A percentile compares a stretch with the other conserved stretches of the same genome.
Conservation (phyloP, 2,329 filamentous ascomycete species). For the Claviceps purpurea region DNA sequence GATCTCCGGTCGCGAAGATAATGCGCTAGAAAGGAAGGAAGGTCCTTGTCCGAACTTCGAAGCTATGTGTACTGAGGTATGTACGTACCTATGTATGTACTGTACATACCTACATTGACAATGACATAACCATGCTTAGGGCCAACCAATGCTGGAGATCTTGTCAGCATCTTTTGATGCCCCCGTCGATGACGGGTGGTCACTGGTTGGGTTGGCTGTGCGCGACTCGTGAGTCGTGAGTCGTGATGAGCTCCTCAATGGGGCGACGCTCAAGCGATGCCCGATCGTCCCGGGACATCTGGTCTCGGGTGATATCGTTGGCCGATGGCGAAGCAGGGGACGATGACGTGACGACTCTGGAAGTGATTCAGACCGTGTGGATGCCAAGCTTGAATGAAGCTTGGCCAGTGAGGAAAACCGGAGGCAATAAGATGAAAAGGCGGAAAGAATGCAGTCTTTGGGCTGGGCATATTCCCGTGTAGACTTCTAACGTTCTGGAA, state of each 20-base stretch:
- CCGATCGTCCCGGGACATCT: not conserved
- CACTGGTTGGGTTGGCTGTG: not conserved
- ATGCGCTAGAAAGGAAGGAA: not conserved
- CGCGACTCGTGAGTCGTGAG: conserved; percentile 1
- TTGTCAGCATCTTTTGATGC: not conserved
- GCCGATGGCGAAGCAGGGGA: not conserved
- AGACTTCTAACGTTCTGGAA: not conserved
- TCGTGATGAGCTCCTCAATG: not conserved
- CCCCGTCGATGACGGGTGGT: not conserved
- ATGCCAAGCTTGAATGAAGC: not conserved
- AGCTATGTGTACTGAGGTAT: too few relatives aligned
- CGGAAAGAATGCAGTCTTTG: not conserved
- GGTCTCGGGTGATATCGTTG: not conserved
- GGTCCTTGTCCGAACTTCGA: not conserved
- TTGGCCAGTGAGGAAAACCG: not conserved
- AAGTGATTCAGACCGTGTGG: not conserved
- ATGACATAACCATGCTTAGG: not conserved
- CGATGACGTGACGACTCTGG: not conserved
- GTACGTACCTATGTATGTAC: not conserved
- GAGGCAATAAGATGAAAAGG: not conserved
- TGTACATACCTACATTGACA: not conserved
- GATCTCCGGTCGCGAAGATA: not conserved
- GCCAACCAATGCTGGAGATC: not conserved
- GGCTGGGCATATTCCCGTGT: not conserved
- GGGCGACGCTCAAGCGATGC: not conserved